Evolutionary conservation across 768 basidiomycete species (phyloP), one percentile per base, ranked within the genome.

Genomic region (Amanita muscaria): DNA sequence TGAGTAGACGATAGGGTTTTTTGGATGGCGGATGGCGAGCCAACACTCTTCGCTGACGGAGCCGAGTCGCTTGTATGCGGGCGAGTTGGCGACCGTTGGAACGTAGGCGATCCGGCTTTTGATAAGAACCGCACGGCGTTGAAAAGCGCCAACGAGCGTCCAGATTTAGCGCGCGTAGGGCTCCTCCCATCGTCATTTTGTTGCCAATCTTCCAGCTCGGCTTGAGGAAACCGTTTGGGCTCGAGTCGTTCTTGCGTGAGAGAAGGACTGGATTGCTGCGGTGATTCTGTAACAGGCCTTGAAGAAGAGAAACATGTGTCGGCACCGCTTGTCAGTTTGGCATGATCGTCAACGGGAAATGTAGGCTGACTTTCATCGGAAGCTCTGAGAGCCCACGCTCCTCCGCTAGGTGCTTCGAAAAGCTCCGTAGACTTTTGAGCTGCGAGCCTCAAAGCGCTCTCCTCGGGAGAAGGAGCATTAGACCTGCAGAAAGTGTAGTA

Each of bases 311-410:
- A 19, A 46, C 44, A 46, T 12, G 44, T 29, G 36, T 27, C 37
- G 18, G 24, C 37, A 21, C 29, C 21, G 35, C 31, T 46, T 29
- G 44, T 46, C 36, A 46, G 39, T 46, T 46, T 39, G 14, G 36
- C 36, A 46, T 19, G 25, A 23, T 39, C 36, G 39, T 46, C 44
- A 46, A 46, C 44, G 36, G 24, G 22, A 46, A 46, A 46, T 19
- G 44, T 46, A 27, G 44, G 44, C 44, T 46, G 44, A 46, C 44
- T 46, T 46, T 46, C 44, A 11, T 39, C 44, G 5, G 11, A 29
- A 32, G 23, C 34, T 44, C 30, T 37, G 33, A 4, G 23, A 12
- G 18, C 43, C 15, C 23, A 15, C 34, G 8, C 15, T 19, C 15
- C 35, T 16, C 34, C 31, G 12, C 16, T 29, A 22, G 3, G 3